Evolutionary conservation across 768 basidiomycete species (phyloP).

Genomic region (Obba rivulosa): DNA sequence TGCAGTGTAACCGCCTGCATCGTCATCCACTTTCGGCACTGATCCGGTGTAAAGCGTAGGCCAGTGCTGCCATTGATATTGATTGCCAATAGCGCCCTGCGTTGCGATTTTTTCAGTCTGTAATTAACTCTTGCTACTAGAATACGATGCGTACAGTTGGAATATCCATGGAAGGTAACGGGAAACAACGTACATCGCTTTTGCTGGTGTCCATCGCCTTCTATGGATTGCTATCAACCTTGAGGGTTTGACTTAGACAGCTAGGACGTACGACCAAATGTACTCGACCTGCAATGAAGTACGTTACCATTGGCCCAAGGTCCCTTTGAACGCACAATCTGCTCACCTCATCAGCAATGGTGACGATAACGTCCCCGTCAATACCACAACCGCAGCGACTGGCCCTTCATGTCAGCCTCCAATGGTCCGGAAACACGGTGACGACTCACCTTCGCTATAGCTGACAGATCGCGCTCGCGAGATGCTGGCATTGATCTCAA

Average conservation of each 20-base stretch:
- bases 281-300: conserved; percentile 12
- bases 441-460: no score
- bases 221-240: background rate
- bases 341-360: conserved; percentile 14
- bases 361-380: conserved; percentile 14
- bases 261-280: conserved; percentile 21
- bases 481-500: no score
- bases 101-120: background rate
- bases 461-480: no score
- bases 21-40: conserved; percentile 17
- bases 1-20: conserved; percentile 19
- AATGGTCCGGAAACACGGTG: no score
- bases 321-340: background rate
- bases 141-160: conserved; percentile 12
- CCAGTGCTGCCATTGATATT: conserved; percentile 20
- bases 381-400: conserved; percentile 11
- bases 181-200: conserved; percentile 15
- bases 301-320: background rate
- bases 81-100: conserved; percentile 18
- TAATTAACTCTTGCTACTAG: no score
- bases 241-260: no score
- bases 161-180: conserved; percentile 19
- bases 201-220: conserved; percentile 18
- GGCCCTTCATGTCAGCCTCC: background rate
- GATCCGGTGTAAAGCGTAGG: conserved; percentile 7